Conservation (phyloP, 129 eudicot species). For the sunflower (Helianthus annuus) region DNA sequence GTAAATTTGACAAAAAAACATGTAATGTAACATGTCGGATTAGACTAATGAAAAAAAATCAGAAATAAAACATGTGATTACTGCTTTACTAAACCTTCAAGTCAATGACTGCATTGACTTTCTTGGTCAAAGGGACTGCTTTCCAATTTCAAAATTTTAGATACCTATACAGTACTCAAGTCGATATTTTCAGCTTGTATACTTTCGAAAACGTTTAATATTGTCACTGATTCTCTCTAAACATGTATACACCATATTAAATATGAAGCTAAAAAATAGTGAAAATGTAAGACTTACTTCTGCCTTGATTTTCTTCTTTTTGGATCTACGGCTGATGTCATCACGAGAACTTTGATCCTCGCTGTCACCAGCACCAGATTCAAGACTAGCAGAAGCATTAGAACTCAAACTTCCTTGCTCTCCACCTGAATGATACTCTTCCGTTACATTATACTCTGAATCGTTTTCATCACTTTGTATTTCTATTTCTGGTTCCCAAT, state of each 20-base stretch:
- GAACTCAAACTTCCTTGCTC: conserved; percentile 66
- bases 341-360: conserved; percentile 54
- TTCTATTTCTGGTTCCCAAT: conserved; percentile 93
- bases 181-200: conserved; percentile 2
- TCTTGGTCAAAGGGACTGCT: conserved; percentile 2
- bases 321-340: conserved; percentile 67
- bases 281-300: conserved; percentile 40
- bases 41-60: neutral
- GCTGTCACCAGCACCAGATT: conserved; percentile 60
- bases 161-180: neutral
- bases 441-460: conserved; percentile 81
- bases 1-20: neutral
- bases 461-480: conserved; percentile 83
- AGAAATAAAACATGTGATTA: neutral
- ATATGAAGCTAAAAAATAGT: neutral
- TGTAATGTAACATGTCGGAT: neutral
- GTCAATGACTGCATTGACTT: neutral
- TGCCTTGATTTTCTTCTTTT: conserved; percentile 67
- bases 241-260: conserved; percentile 12
- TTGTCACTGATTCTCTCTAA: conserved; percentile 2
- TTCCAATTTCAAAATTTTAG: neutral
- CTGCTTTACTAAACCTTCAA: too few species aligned
- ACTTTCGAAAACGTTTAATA: conserved; percentile 8
- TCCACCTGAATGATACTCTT: conserved; percentile 67
- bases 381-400: conserved; percentile 55